Conservation (phyloP, 148 eudicot genomes). For the Amaranthus hypochondriacus region DNA sequence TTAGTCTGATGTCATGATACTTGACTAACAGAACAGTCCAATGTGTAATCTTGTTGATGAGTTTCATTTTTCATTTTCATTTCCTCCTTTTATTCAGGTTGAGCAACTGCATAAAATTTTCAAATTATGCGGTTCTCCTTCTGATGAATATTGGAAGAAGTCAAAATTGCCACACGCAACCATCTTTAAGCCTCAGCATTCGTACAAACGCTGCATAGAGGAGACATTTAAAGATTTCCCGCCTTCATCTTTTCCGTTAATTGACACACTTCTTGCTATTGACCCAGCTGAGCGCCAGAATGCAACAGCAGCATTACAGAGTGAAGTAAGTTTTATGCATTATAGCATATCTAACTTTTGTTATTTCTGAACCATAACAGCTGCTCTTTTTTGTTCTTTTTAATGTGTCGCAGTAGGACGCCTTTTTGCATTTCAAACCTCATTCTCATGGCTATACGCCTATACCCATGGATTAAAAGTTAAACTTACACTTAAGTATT, state of each 20-base stretch:
- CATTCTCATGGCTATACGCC: no score
- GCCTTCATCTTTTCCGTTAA: slow-evolving; percentile 60
- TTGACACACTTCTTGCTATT: slow-evolving; percentile 72
- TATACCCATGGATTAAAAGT: no score
- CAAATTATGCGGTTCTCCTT: slow-evolving; percentile 92
- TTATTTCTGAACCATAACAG: background rate
- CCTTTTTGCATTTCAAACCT: no score
- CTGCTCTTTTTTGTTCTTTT: no score
- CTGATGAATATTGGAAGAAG: slow-evolving; percentile 95
- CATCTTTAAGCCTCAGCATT: slow-evolving; percentile 81
- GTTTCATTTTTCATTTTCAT: background rate
- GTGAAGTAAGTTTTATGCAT: slow-evolving; percentile 50
- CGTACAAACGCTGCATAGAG: slow-evolving; percentile 65
- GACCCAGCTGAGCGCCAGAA: slow-evolving; percentile 76
- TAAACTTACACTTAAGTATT: no score
- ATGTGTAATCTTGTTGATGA: no score
- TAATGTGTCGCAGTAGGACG: no score
- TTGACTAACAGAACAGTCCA: no score
- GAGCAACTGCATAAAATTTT: slow-evolving; percentile 86
- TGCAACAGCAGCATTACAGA: slow-evolving; percentile 65
- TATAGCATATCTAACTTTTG: background rate
- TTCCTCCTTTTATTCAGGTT: slow-evolving; percentile 36
- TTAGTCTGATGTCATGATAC: no score
- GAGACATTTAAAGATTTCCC: slow-evolving; percentile 83
- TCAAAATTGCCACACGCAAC: slow-evolving; percentile 87